Percentiles rank a stretch among this genome's conserved stretches.
Conservation (phyloP, 176 grass and related monocot genomes). For the Carex parvula region DNA sequence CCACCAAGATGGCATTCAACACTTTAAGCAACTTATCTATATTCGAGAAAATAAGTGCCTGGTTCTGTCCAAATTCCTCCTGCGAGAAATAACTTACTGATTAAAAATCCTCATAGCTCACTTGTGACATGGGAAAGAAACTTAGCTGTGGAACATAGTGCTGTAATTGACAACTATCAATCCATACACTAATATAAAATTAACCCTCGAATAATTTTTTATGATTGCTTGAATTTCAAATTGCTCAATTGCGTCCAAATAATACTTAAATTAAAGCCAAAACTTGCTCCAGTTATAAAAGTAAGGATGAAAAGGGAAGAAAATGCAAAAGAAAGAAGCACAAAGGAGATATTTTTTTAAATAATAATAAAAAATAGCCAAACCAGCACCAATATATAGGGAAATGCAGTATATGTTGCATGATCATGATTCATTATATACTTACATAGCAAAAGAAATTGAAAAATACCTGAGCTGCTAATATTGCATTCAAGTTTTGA, state of each 20-base stretch:
- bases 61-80: constrained; percentile 91
- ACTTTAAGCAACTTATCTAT: constrained; percentile 79
- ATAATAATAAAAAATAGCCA: background rate
- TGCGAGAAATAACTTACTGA: constrained; percentile 14
- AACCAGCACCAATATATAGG: background rate
- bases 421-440: background rate
- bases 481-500: constrained; percentile 71
- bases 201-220: background rate
- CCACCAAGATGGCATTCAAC: constrained; percentile 66
- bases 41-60: constrained; percentile 77
- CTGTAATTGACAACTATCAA: background rate
- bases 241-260: background rate
- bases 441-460: background rate
- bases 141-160: background rate
- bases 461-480: constrained; percentile 57
- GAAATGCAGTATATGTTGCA: background rate
- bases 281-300: background rate
- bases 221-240: background rate
- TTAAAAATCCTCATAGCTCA: background rate
- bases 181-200: background rate
- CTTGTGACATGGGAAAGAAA: background rate
- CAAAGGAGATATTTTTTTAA: background rate
- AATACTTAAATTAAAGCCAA: background rate
- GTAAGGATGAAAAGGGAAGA: background rate
- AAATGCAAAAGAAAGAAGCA: background rate